Evolutionary conservation across 768 basidiomycete genomes (phyloP).

Genomic region (Suillus paluster): DNA sequence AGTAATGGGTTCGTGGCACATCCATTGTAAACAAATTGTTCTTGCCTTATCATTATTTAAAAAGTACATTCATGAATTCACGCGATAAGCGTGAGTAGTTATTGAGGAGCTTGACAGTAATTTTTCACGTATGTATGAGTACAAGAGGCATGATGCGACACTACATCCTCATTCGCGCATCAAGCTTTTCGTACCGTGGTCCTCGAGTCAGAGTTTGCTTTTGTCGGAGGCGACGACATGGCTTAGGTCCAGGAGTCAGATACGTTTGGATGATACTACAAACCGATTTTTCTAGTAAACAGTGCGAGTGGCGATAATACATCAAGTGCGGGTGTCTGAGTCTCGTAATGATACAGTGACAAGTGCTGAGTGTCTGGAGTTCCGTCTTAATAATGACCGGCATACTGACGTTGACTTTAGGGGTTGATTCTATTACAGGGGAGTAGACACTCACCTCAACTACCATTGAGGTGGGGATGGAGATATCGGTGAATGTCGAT

Average conservation of each 20-base stretch:
- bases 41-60: too few relatives aligned
- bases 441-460: constrained; percentile 20
- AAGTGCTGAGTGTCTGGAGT: background rate
- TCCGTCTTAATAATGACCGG: background rate
- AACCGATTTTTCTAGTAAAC: background rate
- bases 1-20: background rate
- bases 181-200: too few relatives aligned
- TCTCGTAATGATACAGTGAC: background rate
- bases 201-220: background rate
- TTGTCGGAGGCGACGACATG: background rate
- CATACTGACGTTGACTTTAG: background rate
- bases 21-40: background rate
- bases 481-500: constrained; percentile 10
- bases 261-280: background rate
- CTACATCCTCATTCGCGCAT: too few relatives aligned
- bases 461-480: constrained; percentile 20
- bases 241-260: background rate
- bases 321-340: background rate
- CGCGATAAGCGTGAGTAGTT: background rate
- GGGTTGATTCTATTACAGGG: background rate
- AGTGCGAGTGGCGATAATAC: background rate
- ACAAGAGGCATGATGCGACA: too few relatives aligned
- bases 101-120: too few relatives aligned
- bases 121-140: too few relatives aligned
- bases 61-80: too few relatives aligned